These are phyloP conservation scores for Aspergillus ruber DNA, from an alignment of 2,329 filamentous ascomycete genomes.

Conservation along the genomic window DNA sequence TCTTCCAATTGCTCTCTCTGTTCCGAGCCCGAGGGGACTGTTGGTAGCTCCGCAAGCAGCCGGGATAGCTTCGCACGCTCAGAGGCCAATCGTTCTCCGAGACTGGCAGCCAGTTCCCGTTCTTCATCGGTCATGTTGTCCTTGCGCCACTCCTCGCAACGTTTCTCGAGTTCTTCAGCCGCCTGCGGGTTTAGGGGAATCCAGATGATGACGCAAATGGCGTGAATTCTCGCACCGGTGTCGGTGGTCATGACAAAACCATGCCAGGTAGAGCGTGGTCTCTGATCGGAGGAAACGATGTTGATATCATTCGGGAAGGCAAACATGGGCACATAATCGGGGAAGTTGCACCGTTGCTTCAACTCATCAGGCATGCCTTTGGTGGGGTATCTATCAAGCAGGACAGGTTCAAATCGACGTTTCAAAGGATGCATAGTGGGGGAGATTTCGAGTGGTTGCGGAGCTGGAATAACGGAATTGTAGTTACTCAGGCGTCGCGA, in stretches of 20 bases:
- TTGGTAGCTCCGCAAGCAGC: constrained; percentile 74
- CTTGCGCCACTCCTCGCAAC: constrained; percentile 82
- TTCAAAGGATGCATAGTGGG: constrained; percentile 94
- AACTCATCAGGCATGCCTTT: constrained; percentile 74
- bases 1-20: constrained; percentile 83
- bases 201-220: constrained; percentile 88
- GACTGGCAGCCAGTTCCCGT: constrained; percentile 81
- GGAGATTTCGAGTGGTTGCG: constrained; percentile 81
- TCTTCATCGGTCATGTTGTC: constrained; percentile 98
- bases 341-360: constrained; percentile 75
- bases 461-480: constrained; percentile 92
- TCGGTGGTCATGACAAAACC: constrained; percentile 96
- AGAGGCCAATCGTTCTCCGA: constrained; percentile 77
- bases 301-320: constrained; percentile 97
- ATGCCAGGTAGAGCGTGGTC: constrained; percentile 95
- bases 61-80: constrained; percentile 88
- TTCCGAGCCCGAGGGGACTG: constrained; percentile 69
- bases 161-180: constrained; percentile 65
- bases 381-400: constrained; percentile 88
- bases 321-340: constrained; percentile 98
- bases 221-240: constrained; percentile 86
- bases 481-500: constrained; percentile 90
- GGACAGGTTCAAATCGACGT: constrained; percentile 88
- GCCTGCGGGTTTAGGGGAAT: constrained; percentile 74
- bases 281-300: constrained; percentile 89